Base-by-base conservation (phyloP, 352 stramenopile genomes). In the Phytophthora agathidicida region DNA sequence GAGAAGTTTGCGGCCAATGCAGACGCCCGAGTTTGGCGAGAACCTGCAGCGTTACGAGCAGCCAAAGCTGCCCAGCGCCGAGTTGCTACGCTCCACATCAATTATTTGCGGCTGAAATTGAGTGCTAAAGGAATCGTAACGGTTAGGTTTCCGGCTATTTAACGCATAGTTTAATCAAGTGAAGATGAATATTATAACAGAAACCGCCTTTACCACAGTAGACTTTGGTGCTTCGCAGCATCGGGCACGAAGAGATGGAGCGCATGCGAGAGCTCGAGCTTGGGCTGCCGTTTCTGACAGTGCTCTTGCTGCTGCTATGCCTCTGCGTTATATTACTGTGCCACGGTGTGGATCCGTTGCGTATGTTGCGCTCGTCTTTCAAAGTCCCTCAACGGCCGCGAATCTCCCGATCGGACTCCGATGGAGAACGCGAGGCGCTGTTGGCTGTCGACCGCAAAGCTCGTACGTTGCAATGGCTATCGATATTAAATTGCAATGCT, bases 321-420 rank as follows among this genome's bases (percentile, higher is more conserved):
- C 57, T 62, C 20, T 88, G 78, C 43, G 37, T 70, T 5, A 30
- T 69, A 38, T 58, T 93, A 9, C 36, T 83, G 16, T 86, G 63
- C 23, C 77, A 88, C 32, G 83, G 83, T 0, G 58, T 93, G 14
- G 68, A 88, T 44, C 83, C 83, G 24, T 45, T 80, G 57, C 80
- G 83, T 3, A 43, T 93, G 30, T 48, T 91, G 55, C 79, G 81
- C 47, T 82, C 81, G 45, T 60, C 60, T 13, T 90, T 78, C 59
- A 87, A 89, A 52, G 69, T 51, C 20, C 83, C 83, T 33, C 41
- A 36, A 10, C 53, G 45, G 10, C 35, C 53, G 24, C 51, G 39
- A 20, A 36, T 71, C 32, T 66, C 75, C 13, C 43, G 71, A 9
- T 82, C 72, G 6, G 68, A 54, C 17, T 75, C 74, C 0, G 60